phyloP scores from a whole-genome alignment of 371 early-diverging fungal genomes.

The Catenaria anguillulae region DNA sequence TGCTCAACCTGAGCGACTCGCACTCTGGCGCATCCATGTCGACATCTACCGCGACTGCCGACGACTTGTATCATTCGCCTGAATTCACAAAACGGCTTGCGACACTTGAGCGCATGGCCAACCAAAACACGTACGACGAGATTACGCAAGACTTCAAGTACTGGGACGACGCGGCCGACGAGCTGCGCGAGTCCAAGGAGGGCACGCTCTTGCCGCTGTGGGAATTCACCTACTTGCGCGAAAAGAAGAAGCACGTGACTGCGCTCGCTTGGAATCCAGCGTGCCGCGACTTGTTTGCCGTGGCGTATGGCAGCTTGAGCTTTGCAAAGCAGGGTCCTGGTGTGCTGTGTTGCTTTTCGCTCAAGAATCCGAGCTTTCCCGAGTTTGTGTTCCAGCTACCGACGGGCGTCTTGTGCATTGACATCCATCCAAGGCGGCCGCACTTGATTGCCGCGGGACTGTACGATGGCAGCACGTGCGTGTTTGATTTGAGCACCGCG shows the following conservation, averaged over 20 bases:
- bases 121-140: slow-evolving; percentile 45
- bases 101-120: slow-evolving; percentile 41
- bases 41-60: slow-evolving; percentile 4
- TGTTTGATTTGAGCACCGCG: slow-evolving; percentile 29
- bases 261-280: slow-evolving; percentile 33
- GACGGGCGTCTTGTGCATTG: slow-evolving; percentile 35
- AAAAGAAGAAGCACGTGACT: slow-evolving; percentile 40
- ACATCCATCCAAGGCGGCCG: slow-evolving; percentile 34
- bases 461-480: slow-evolving; percentile 35
- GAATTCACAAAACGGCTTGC: slow-evolving; percentile 30
- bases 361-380: slow-evolving; percentile 40
- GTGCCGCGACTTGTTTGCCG: slow-evolving; percentile 33
- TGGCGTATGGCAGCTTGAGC: slow-evolving; percentile 40
- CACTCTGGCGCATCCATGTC: too few relatives aligned
- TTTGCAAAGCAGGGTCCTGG: slow-evolving; percentile 41
- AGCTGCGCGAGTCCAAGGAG: slow-evolving; percentile 29
- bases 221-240: slow-evolving; percentile 37
- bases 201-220: slow-evolving; percentile 37
- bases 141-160: slow-evolving; percentile 44
- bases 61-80: slow-evolving; percentile 33
- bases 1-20: neutral
- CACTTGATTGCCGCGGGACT: slow-evolving; percentile 39
- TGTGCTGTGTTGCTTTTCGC: slow-evolving; percentile 34
- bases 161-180: slow-evolving; percentile 46
- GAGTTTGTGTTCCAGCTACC: slow-evolving; percentile 33